phyloP scores from a whole-genome alignment of 768 basidiomycete genomes.

The Xanthoconium stramineum region DNA sequence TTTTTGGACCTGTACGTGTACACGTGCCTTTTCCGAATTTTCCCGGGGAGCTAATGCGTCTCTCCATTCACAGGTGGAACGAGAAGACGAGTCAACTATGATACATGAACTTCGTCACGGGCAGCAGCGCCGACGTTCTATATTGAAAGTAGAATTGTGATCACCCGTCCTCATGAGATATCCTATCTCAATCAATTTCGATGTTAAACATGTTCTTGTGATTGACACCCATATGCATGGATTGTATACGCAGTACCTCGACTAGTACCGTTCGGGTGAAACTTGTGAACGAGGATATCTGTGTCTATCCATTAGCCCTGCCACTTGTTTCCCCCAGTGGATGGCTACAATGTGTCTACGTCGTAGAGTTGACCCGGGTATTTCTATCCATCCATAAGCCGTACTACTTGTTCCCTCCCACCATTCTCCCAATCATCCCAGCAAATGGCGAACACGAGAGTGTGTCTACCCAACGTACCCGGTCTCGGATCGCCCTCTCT shows the following conservation, averaged over 20 bases:
- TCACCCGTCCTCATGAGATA: neutral
- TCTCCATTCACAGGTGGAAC: conserved; percentile 30
- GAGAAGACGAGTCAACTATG: conserved; percentile 24
- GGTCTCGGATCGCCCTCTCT: conserved; percentile 30
- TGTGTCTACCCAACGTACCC: conserved; percentile 35
- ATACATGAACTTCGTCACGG: neutral
- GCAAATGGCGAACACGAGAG: conserved; percentile 36
- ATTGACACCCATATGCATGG: neutral
- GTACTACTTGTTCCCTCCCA: conserved; percentile 1
- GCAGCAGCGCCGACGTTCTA: neutral
- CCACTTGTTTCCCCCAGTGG: too few relatives aligned
- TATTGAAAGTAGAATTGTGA: neutral
- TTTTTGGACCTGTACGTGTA: conserved; percentile 86
- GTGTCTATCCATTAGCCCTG: too few relatives aligned
- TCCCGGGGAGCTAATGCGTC: neutral
- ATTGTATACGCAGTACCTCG: neutral
- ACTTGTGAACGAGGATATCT: too few relatives aligned
- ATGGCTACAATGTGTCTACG: too few relatives aligned
- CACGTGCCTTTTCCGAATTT: neutral
- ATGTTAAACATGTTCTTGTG: neutral
- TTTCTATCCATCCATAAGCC: conserved; percentile 9
- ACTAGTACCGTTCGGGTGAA: too few relatives aligned
- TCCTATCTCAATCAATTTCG: neutral
- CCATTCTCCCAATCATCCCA: conserved; percentile 37
- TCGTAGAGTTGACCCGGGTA: neutral